Evolutionary conservation across 73 alveolate species (phyloP).

Genomic region (Tetrahymena elliotti): DNA sequence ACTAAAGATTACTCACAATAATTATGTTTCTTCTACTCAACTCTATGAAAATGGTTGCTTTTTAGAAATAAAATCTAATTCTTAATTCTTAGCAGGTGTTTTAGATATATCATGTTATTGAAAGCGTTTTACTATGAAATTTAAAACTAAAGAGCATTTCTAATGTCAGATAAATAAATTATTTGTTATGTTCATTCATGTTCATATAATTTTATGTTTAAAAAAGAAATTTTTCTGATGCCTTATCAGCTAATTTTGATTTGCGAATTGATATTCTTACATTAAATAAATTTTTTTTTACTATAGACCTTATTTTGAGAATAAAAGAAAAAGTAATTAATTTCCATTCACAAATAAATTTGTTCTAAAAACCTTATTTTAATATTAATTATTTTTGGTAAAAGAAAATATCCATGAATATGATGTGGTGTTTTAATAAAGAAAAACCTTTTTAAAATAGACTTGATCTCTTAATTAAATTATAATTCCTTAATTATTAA

Average conservation of each 20-base stretch:
- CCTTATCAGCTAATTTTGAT: neutral
- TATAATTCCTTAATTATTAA: too few relatives aligned
- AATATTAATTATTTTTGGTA: neutral
- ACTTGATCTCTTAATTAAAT: neutral
- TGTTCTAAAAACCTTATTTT: too few relatives aligned
- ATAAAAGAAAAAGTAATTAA: too few relatives aligned
- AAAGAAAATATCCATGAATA: neutral
- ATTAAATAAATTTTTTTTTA: too few relatives aligned
- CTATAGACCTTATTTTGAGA: neutral
- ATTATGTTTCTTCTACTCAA: neutral
- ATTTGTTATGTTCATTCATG: neutral
- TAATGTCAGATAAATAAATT: neutral
- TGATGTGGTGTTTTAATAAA: neutral
- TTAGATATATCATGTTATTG: too few relatives aligned
- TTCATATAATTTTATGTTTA: too few relatives aligned
- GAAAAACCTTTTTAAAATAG: neutral
- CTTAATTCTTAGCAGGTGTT: too few relatives aligned
- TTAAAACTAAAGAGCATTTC: neutral
- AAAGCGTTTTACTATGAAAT: neutral
- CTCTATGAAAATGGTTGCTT: neutral
- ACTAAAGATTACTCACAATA: neutral
- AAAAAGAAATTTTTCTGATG: too few relatives aligned
- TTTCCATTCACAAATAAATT: neutral
- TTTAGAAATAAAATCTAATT: too few relatives aligned
- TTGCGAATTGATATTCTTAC: neutral